A percentile compares a stretch with the other conserved stretches of the same genome.
Evolutionary conservation across 2,329 filamentous ascomycete species (phyloP).

Genomic region (Beauveria varroae): DNA sequence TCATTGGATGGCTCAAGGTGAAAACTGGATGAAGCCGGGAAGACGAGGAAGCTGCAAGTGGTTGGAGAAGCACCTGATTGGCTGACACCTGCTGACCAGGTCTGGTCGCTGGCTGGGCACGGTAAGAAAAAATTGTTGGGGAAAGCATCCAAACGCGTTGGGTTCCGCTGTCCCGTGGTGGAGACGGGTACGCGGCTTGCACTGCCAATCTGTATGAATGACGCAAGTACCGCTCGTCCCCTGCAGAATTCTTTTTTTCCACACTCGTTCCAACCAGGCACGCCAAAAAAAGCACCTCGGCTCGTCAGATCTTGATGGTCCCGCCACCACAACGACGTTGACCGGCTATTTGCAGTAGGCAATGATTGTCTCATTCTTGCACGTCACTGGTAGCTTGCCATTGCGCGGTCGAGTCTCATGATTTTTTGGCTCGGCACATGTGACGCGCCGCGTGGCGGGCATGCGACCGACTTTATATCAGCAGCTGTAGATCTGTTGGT

Average conservation of each 20-base stretch:
- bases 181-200: neutral
- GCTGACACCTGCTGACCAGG: neutral
- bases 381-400: neutral
- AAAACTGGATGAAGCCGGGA: neutral
- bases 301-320: slow-evolving; percentile 2
- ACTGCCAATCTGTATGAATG: neutral
- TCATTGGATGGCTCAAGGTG: neutral
- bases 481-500: neutral
- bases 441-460: neutral
- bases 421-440: neutral
- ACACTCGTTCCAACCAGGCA: neutral
- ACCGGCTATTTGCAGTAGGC: neutral
- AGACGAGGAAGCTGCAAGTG: neutral
- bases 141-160: slow-evolving; percentile 3
- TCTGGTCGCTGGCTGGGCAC: neutral
- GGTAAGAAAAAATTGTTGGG: slow-evolving; percentile 9
- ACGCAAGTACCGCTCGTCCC: neutral
- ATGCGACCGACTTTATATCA: neutral
- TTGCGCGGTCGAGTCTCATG: neutral
- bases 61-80: neutral
- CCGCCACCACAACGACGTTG: neutral
- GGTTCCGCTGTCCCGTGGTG: slow-evolving; percentile 6
- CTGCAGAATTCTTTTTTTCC: slow-evolving; percentile 1
- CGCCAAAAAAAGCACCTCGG: slow-evolving; percentile 7
- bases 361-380: neutral